phyloP scores from a whole-genome alignment of 352 stramenopile species.

The Pythium sp. region DNA sequence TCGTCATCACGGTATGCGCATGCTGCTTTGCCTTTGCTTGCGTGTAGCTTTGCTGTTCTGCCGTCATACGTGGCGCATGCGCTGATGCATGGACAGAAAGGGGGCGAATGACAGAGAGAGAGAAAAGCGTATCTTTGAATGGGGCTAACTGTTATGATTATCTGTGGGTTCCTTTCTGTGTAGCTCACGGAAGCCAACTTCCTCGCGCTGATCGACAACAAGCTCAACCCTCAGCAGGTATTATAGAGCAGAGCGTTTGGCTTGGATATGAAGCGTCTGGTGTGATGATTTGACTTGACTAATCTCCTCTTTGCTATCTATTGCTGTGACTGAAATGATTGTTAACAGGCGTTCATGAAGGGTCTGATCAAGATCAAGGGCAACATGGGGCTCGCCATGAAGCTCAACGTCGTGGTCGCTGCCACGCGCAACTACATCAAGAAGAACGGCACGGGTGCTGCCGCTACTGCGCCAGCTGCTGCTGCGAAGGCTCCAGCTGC shows the following conservation, averaged over 20 bases:
- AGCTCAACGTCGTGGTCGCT: slow-evolving; percentile 89
- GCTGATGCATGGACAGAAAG: background rate
- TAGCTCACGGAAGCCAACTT: slow-evolving; percentile 75
- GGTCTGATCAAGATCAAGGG: slow-evolving; percentile 94
- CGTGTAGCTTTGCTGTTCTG: background rate
- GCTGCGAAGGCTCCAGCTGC: slow-evolving; percentile 16
- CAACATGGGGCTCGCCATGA: slow-evolving; percentile 94
- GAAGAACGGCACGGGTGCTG: slow-evolving; percentile 37
- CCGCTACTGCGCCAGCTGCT: slow-evolving; percentile 22
- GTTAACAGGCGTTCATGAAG: slow-evolving; percentile 88
- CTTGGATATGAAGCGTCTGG: background rate
- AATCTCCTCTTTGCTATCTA: background rate
- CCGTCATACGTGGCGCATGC: background rate
- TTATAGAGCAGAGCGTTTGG: background rate
- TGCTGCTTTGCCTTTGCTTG: background rate
- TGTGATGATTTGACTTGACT: background rate
- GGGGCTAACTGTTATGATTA: slow-evolving; percentile 2
- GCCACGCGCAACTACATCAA: slow-evolving; percentile 81
- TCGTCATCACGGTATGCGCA: slow-evolving; percentile 58
- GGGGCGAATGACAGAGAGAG: background rate
- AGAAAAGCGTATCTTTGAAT: background rate
- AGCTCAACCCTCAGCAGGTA: slow-evolving; percentile 88
- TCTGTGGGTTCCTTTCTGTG: slow-evolving; percentile 4
- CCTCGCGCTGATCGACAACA: slow-evolving; percentile 77
- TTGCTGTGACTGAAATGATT: background rate